Percentiles rank a stretch among this genome's conserved stretches.
These are phyloP conservation scores for Backusella macrospora DNA, from an alignment of 192 early-diverging fungal species.

Conservation along the genomic window DNA sequence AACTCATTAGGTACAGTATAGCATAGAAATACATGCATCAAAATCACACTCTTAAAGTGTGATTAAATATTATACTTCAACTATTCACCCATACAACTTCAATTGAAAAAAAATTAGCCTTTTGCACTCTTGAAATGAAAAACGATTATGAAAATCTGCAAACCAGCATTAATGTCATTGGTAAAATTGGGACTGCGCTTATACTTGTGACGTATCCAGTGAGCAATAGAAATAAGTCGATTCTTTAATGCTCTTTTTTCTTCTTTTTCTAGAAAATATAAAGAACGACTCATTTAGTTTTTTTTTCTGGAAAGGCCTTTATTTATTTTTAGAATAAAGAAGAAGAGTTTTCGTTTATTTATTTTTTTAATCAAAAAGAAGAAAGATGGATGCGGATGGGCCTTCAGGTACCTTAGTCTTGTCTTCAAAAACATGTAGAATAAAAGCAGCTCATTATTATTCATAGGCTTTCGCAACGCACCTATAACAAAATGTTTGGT, in stretches of 20 bases:
- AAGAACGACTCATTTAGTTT: background rate
- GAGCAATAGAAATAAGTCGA: too few relatives aligned
- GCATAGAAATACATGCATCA: too few relatives aligned
- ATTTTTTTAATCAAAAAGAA: background rate
- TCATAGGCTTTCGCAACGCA: conserved; percentile 62
- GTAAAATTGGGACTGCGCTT: too few relatives aligned
- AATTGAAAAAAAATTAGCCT: too few relatives aligned
- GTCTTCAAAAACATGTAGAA: background rate
- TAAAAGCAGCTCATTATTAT: background rate
- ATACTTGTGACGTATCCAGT: too few relatives aligned
- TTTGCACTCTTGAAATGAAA: too few relatives aligned
- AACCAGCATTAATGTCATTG: too few relatives aligned
- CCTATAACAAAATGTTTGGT: conserved; percentile 57
- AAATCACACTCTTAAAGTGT: too few relatives aligned
- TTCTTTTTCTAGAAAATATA: background rate
- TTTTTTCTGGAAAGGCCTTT: background rate
- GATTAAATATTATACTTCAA: too few relatives aligned
- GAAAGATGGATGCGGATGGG: conserved; percentile 17
- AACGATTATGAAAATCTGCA: too few relatives aligned
- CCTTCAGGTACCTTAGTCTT: conserved; percentile 1
- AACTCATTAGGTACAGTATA: too few relatives aligned
- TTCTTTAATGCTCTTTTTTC: background rate
- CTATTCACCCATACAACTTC: too few relatives aligned
- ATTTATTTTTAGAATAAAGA: background rate
- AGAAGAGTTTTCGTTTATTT: background rate